phyloP scores from a whole-genome alignment of 176 grass and related monocot species.

The Ensete ventricosum region DNA sequence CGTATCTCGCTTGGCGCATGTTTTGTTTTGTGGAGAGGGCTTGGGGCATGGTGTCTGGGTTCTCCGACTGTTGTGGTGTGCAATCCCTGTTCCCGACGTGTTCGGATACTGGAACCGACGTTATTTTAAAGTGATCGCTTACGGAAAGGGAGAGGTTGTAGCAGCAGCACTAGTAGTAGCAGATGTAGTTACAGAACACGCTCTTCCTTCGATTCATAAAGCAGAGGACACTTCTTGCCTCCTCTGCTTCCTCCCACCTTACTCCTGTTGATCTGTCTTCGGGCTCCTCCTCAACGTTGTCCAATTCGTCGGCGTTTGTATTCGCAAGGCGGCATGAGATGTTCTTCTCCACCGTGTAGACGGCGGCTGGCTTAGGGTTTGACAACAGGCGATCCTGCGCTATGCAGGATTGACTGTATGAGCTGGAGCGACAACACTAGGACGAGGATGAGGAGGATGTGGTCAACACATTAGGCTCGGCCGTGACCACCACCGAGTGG shows the following conservation, averaged over 20 bases:
- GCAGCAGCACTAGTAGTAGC: background rate
- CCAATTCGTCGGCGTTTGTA: conserved; percentile 35
- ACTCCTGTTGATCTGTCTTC: background rate
- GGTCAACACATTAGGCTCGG: conserved; percentile 47
- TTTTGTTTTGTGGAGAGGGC: background rate
- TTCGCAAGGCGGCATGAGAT: conserved; percentile 25
- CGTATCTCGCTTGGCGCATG: conserved; percentile 26
- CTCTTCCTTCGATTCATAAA: conserved; percentile 44
- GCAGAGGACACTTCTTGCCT: conserved; percentile 32
- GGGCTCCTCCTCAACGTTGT: conserved; percentile 24
- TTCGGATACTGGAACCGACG: conserved; percentile 17
- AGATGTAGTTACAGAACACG: conserved; percentile 37
- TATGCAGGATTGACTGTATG: conserved; percentile 39
- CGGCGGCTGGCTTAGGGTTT: background rate
- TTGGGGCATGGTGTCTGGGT: conserved; percentile 1
- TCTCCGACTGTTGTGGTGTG: conserved; percentile 36
- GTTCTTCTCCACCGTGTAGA: conserved; percentile 8
- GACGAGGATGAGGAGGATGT: conserved; percentile 42
- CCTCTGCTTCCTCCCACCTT: background rate
- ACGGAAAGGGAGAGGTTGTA: conserved; percentile 53
- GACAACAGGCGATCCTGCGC: background rate
- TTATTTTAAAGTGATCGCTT: conserved; percentile 56
- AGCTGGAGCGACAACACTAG: conserved; percentile 63
- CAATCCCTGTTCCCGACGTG: conserved; percentile 33
- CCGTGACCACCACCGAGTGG: conserved; percentile 61